Base-by-base conservation (phyloP, 2,329 filamentous ascomycete species). In the Venturia carpophila region DNA sequence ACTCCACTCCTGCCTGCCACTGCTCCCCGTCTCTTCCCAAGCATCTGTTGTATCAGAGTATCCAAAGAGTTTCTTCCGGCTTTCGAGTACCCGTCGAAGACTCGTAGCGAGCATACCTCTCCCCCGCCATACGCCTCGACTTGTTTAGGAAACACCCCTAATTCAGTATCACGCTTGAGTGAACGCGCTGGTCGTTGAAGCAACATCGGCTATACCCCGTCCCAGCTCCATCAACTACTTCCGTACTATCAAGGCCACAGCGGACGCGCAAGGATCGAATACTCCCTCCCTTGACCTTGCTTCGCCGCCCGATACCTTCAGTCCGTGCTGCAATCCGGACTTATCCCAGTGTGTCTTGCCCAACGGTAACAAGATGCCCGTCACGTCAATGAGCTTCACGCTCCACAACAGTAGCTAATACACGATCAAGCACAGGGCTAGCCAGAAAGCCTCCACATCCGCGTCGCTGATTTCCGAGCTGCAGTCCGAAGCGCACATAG, bases 321-420 rank as follows among this genome's bases (percentile, higher is more conserved):
- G 47, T 52, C 47, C 47, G 47, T 52, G 47, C 47, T 52, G 47
- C 47, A 49, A 49, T 52, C 21, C 47, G 9, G 21, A 52, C 47
- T 27, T 27, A 52, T 30, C 47, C 47, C 47, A 27, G 47, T 21
- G 47, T 52, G 11, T 52, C 47, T 52, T 52, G 21, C 21, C 52
- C 52, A 58, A 58, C 52, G 52, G 52, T 58, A 58, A 58, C 52
- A 21, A 58, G 15, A 37, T 58, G 52, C 24, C 52, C 52, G 37
- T 37, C 52, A 58, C 30, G 52, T 58, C 52, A 58, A 58, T 21
- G 52, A 58, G 52, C 52, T 37, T 58, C 52, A 37, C 52, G 52
- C 52, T 58, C 52, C 52, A 58, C 27, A 58, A n/a, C 52, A 37
- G 52, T 30, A 37, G 52, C 52, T 58, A 58, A 58, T 58, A 11